phyloP scores from a whole-genome alignment of 805 yeast genomes.

The Barnettozyma salicaria region DNA sequence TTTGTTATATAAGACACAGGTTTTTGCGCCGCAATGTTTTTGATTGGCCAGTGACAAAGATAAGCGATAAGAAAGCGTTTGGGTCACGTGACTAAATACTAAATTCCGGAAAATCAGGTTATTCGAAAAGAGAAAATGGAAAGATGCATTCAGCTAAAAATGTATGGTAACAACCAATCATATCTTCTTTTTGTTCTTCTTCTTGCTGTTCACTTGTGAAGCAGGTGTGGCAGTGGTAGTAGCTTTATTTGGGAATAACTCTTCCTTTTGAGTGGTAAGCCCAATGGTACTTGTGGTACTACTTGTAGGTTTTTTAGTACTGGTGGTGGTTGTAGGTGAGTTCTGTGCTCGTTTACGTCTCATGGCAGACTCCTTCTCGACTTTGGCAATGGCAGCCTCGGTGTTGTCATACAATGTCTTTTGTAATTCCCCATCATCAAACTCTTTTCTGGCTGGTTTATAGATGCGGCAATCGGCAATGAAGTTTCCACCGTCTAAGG shows the following conservation, averaged over 20 bases:
- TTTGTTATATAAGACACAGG: background rate
- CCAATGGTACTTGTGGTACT: conserved; percentile 10
- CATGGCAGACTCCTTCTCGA: conserved; percentile 70
- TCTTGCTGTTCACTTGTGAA: background rate
- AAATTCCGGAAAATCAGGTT: background rate
- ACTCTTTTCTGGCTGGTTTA: conserved; percentile 55
- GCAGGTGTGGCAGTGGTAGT: background rate
- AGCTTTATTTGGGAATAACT: background rate
- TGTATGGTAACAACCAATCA: no score
- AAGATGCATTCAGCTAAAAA: no score
- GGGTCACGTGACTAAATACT: background rate
- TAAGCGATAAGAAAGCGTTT: background rate
- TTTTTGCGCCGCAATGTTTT: background rate
- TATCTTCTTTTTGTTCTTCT: conserved; percentile 10
- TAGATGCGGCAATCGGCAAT: conserved; percentile 66
- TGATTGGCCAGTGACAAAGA: conserved; percentile 1
- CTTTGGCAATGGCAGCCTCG: conserved; percentile 43
- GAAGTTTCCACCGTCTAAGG: conserved; percentile 58
- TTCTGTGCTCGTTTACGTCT: conserved; percentile 44
- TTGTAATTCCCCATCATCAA: conserved; percentile 56
- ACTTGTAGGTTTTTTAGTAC: conserved; percentile 13
- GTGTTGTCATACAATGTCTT: conserved; percentile 56
- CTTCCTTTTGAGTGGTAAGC: background rate
- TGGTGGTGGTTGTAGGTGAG: background rate
- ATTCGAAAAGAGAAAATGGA: background rate